These are phyloP conservation scores for Avena sativa DNA, from an alignment of 176 grass and related monocot genomes.

Conservation along the genomic window DNA sequence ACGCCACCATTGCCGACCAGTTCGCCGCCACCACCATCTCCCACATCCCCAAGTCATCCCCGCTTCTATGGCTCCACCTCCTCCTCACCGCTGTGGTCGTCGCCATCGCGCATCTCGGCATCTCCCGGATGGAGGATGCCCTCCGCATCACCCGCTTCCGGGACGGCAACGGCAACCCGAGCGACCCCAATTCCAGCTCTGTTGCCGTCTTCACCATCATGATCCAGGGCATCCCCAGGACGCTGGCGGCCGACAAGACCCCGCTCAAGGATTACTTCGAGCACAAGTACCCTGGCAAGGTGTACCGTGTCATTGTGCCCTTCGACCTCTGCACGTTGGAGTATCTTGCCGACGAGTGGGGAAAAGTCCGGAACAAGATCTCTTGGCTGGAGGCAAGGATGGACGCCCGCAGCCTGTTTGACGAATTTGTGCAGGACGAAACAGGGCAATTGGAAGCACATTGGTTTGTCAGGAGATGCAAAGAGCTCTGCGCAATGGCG, in stretches of 20 bases:
- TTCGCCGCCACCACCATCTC: constrained; percentile 93
- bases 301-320: constrained; percentile 81
- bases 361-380: constrained; percentile 75
- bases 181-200: constrained; percentile 82
- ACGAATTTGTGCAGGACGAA: constrained; percentile 29
- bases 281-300: constrained; percentile 91
- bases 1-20: constrained; percentile 74
- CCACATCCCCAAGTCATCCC: constrained; percentile 72
- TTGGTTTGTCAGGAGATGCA: constrained; percentile 61
- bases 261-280: constrained; percentile 93
- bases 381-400: constrained; percentile 88
- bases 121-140: constrained; percentile 88
- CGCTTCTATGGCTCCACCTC: constrained; percentile 88
- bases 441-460: constrained; percentile 37
- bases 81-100: constrained; percentile 69
- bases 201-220: constrained; percentile 92
- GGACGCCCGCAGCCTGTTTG: constrained; percentile 58
- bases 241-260: constrained; percentile 68
- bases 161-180: constrained; percentile 94
- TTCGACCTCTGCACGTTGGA: constrained; percentile 85
- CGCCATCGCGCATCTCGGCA: constrained; percentile 81
- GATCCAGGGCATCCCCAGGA: constrained; percentile 95
- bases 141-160: constrained; percentile 90
- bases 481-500: constrained; percentile 53
- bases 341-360: constrained; percentile 68